These are phyloP conservation scores for Gymnopus androsaceus DNA, from an alignment of 1,284 basidiomycete genomes.

Conservation along the genomic window DNA sequence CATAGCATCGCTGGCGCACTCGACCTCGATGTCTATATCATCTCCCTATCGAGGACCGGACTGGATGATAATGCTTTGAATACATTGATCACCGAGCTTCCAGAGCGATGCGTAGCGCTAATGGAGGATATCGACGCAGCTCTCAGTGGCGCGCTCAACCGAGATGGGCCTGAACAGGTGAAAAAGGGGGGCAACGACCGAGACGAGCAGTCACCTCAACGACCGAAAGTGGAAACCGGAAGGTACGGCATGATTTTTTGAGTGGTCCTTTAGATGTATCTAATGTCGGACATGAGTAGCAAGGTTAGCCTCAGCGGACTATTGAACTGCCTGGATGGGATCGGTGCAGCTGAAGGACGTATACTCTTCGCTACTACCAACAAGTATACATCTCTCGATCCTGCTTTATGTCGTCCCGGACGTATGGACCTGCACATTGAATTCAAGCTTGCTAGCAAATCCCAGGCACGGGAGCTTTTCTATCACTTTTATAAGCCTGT, in stretches of 20 bases:
- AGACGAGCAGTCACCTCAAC: too few species aligned
- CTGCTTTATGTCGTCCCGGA: slow-evolving; percentile 75
- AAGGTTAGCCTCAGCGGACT: slow-evolving; percentile 70
- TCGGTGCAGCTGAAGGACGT: slow-evolving; percentile 33
- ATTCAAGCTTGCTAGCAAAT: slow-evolving; percentile 67
- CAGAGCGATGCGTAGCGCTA: slow-evolving; percentile 69
- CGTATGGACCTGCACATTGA: slow-evolving; percentile 80
- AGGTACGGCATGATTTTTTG: too few species aligned
- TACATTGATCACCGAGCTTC: slow-evolving; percentile 64
- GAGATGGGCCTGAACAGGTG: slow-evolving; percentile 36
- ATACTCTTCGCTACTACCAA: slow-evolving; percentile 80
- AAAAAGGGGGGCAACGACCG: too few species aligned
- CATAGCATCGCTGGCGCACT: slow-evolving; percentile 78
- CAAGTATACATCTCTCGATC: slow-evolving; percentile 64
- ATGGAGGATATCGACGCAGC: slow-evolving; percentile 84
- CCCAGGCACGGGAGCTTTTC: slow-evolving; percentile 66
- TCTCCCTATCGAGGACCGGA: slow-evolving; percentile 70
- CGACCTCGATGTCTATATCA: slow-evolving; percentile 70
- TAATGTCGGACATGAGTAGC: slow-evolving; percentile 22
- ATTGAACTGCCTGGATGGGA: slow-evolving; percentile 69
- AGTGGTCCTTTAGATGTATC: neutral
- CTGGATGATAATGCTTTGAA: slow-evolving; percentile 68
- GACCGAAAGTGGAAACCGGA: too few species aligned
- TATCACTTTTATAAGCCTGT: slow-evolving; percentile 62
- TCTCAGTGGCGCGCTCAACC: slow-evolving; percentile 59